phyloP scores from a whole-genome alignment of 1,139 yeast genomes.

The Blastobotrys elegans region DNA sequence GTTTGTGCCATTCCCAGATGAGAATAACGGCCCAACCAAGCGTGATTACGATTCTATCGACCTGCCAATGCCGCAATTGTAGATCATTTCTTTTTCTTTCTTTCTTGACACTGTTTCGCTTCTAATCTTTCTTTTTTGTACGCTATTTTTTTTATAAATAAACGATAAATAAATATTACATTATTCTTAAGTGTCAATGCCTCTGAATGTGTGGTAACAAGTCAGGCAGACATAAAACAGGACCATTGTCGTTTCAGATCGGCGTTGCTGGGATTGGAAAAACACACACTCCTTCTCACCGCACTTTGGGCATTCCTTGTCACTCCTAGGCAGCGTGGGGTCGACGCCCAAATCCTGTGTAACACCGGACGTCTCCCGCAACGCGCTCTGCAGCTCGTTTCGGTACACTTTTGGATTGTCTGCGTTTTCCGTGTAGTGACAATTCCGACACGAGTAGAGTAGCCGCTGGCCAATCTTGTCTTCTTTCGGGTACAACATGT shows the following conservation, averaged over 20 bases:
- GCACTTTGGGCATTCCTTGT: constrained; percentile 89
- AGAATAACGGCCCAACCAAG: no score
- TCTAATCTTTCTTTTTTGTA: no score
- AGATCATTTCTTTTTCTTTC: no score
- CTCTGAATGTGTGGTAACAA: constrained; percentile 64
- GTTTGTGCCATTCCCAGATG: neutral
- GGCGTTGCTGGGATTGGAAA: constrained; percentile 91
- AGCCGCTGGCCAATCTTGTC: constrained; percentile 67
- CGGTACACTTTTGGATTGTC: constrained; percentile 85
- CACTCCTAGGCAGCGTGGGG: constrained; percentile 90
- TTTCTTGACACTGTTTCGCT: no score
- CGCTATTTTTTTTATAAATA: no score
- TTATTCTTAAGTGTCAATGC: no score
- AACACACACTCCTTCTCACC: constrained; percentile 87
- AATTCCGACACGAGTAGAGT: constrained; percentile 89
- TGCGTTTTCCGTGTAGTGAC: constrained; percentile 90
- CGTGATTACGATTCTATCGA: no score
- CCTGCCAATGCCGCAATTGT: no score
- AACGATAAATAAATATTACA: no score
- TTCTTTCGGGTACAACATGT: constrained; percentile 98
- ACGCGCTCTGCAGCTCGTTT: constrained; percentile 85
- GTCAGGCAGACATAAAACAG: constrained; percentile 87
- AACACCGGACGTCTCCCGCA: constrained; percentile 92
- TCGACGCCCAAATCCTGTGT: constrained; percentile 95
- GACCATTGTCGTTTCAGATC: constrained; percentile 90